These are phyloP conservation scores for Botryosphaeria dothidea DNA, from an alignment of 2,329 filamentous ascomycete species.

Conservation along the genomic window DNA sequence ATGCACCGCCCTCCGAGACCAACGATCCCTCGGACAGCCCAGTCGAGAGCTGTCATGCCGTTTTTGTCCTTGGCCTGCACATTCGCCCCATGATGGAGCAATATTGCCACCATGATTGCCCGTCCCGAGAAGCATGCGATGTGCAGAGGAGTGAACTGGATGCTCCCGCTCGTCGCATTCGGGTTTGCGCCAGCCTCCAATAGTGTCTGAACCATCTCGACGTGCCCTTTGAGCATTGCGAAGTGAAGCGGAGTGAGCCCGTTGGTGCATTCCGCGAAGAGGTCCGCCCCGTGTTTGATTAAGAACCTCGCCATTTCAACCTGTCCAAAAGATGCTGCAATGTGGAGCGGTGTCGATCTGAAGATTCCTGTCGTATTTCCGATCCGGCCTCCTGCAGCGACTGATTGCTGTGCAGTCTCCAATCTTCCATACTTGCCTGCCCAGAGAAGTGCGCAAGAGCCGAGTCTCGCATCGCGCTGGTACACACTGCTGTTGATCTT, in stretches of 20 bases:
- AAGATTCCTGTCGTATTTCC: neutral
- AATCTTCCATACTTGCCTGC: neutral
- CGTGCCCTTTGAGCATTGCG: neutral
- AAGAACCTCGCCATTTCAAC: neutral
- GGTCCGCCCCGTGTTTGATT: neutral
- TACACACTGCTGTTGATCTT: neutral
- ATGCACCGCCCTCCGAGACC: neutral
- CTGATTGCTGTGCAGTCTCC: neutral
- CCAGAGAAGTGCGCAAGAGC: neutral
- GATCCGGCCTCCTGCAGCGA: neutral
- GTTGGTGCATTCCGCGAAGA: neutral
- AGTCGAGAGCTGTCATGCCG: neutral
- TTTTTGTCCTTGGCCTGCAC: neutral
- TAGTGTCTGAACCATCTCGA: neutral
- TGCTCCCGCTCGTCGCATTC: neutral
- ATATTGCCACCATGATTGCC: neutral
- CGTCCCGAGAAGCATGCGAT: neutral
- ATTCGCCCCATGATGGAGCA: neutral
- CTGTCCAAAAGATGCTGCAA: neutral
- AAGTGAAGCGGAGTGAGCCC: neutral
- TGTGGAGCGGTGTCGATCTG: neutral
- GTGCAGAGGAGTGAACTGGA: neutral
- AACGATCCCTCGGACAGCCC: neutral
- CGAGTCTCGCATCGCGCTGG: neutral
- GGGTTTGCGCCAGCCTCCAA: neutral